phyloP scores from a whole-genome alignment of 495 filamentous ascomycete species.

The Xylaria intraflava region DNA sequence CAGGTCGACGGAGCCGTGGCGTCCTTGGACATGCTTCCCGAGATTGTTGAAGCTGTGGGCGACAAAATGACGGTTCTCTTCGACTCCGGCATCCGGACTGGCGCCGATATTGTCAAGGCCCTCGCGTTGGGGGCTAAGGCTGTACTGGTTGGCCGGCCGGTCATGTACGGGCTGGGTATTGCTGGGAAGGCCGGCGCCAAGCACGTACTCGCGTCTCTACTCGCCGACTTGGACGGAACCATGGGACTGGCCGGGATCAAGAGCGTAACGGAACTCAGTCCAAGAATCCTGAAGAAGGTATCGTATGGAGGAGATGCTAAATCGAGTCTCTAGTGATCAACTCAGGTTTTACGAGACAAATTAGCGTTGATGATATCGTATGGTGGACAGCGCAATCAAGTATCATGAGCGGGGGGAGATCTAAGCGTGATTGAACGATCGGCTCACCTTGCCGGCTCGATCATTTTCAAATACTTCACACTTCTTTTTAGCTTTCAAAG shows the following conservation, averaged over 20 bases:
- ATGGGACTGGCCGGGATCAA: constrained; percentile 22
- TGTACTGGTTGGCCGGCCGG: constrained; percentile 45
- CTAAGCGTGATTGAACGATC: neutral
- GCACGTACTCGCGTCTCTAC: constrained; percentile 18
- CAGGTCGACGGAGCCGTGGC: constrained; percentile 43
- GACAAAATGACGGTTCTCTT: constrained; percentile 39
- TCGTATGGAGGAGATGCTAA: constrained; percentile 49
- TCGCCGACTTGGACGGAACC: constrained; percentile 20
- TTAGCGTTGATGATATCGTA: neutral
- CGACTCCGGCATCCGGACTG: constrained; percentile 44
- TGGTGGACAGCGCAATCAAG: neutral
- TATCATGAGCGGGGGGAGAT: neutral
- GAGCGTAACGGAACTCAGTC: constrained; percentile 47
- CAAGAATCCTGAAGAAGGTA: constrained; percentile 44
- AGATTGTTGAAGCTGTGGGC: constrained; percentile 45
- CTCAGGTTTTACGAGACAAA: neutral
- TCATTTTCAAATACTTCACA: neutral
- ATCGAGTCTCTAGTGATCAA: constrained; percentile 10
- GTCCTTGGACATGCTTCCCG: constrained; percentile 37
- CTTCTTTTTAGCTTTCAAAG: neutral
- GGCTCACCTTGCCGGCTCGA: neutral
- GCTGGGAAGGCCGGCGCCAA: constrained; percentile 50
- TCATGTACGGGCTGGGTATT: constrained; percentile 44
- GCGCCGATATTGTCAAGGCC: constrained; percentile 45
- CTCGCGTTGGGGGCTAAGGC: constrained; percentile 48